phyloP scores from a whole-genome alignment of 805 yeast genomes.

The Teunomyces atbi region DNA sequence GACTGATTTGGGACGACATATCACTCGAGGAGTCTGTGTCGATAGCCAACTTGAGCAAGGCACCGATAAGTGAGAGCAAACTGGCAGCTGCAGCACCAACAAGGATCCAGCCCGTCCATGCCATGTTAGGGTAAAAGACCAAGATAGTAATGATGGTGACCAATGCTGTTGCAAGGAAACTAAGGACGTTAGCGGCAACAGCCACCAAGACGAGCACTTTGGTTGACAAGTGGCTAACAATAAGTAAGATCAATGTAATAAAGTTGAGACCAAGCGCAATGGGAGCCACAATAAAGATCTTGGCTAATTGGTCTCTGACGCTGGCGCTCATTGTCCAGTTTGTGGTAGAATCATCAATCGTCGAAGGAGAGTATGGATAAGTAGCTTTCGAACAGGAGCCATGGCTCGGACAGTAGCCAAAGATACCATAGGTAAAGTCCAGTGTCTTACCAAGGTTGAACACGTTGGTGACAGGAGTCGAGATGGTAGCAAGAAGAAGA shows the following conservation, averaged over 20 bases:
- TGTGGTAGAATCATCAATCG: slow-evolving; percentile 19
- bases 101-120: slow-evolving; percentile 73
- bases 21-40: background rate
- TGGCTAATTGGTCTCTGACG: slow-evolving; percentile 52
- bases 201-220: slow-evolving; percentile 33
- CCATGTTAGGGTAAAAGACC: slow-evolving; percentile 60
- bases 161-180: slow-evolving; percentile 55
- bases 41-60: slow-evolving; percentile 25
- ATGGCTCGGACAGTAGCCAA: slow-evolving; percentile 56
- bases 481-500: slow-evolving; percentile 56
- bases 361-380: slow-evolving; percentile 44
- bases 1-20: background rate
- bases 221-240: slow-evolving; percentile 24
- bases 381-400: slow-evolving; percentile 43
- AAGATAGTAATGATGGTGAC: slow-evolving; percentile 55
- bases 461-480: slow-evolving; percentile 55
- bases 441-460: slow-evolving; percentile 51
- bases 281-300: slow-evolving; percentile 59
- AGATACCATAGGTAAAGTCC: slow-evolving; percentile 54
- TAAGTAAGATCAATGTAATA: slow-evolving; percentile 23
- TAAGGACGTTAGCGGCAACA: slow-evolving; percentile 44
- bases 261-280: slow-evolving; percentile 65
- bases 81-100: slow-evolving; percentile 63
- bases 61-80: slow-evolving; percentile 50
- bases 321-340: slow-evolving; percentile 49